Conservation (phyloP, 2,329 filamentous ascomycete species). For the Fusarium brevicatenulatum region DNA sequence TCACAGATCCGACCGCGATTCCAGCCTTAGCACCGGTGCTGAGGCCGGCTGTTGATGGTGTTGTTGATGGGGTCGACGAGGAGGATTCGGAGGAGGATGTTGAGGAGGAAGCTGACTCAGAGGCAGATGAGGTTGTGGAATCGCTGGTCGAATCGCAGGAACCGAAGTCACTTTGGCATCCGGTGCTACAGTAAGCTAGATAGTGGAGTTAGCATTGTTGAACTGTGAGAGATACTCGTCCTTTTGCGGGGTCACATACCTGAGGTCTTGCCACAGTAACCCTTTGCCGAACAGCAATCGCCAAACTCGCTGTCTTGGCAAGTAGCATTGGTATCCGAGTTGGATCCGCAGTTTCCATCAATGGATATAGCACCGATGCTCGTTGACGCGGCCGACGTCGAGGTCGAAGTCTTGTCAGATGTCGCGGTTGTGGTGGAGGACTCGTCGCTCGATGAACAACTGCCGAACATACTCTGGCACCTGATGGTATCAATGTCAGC, state of each 20-base stretch:
- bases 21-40: background rate
- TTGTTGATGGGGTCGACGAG: background rate
- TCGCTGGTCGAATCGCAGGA: background rate
- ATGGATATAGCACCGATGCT: background rate
- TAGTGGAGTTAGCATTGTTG: background rate
- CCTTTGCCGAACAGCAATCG: background rate
- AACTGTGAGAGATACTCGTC: background rate
- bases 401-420: background rate
- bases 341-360: background rate
- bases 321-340: background rate
- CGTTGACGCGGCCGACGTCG: background rate
- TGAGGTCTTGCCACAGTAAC: background rate
- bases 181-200: background rate
- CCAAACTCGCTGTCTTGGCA: background rate
- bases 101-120: accelerated
- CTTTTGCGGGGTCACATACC: background rate
- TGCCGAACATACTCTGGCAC: background rate
- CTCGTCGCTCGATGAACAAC: background rate
- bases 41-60: background rate
- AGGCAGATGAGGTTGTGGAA: background rate
- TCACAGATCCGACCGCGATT: background rate
- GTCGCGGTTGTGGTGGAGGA: background rate
- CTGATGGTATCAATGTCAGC: background rate
- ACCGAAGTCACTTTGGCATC: background rate
- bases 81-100: background rate